A percentile compares a stretch with the other conserved stretches of the same genome.
phyloP scores from a whole-genome alignment of 2,329 filamentous ascomycete species.

The Fusarium albidum region DNA sequence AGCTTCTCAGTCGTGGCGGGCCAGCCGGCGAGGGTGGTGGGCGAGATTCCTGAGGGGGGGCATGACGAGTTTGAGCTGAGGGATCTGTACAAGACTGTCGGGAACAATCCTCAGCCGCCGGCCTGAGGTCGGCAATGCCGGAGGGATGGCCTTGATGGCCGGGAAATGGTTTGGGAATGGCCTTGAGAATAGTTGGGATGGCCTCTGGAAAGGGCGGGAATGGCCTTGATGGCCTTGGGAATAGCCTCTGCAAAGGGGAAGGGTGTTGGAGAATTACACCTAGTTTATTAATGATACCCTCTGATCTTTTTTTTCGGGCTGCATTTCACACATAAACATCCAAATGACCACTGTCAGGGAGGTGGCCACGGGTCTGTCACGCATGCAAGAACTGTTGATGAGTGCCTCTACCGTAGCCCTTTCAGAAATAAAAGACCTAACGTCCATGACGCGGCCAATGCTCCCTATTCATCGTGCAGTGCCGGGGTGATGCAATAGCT shows the following conservation, averaged over 20 bases:
- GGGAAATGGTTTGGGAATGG: too few relatives aligned
- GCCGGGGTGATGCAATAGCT: too few relatives aligned
- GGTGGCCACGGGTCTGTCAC: too few relatives aligned
- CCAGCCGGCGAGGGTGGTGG: constrained; percentile 79
- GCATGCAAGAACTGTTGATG: not conserved
- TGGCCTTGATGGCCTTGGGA: too few relatives aligned
- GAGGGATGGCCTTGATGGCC: too few relatives aligned
- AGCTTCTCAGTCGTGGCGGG: constrained; percentile 93
- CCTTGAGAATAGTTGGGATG: too few relatives aligned
- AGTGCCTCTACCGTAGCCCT: not conserved
- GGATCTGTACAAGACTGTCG: constrained; percentile 70
- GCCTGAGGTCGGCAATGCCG: constrained; percentile 39
- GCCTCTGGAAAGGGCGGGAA: too few relatives aligned
- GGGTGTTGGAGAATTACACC: constrained; percentile 8
- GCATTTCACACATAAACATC: not conserved
- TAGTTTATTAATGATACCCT: constrained; percentile 35
- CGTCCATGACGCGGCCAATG: too few relatives aligned
- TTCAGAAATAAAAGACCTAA: too few relatives aligned
- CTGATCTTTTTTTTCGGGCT: constrained; percentile 9
- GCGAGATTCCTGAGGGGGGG: constrained; percentile 79
- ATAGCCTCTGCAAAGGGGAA: too few relatives aligned
- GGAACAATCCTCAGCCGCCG: constrained; percentile 59
- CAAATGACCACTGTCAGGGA: too few relatives aligned
- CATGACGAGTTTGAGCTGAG: constrained; percentile 70
- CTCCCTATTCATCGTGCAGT: too few relatives aligned